phyloP scores from a whole-genome alignment of 2,329 filamentous ascomycete genomes.

The Alternaria viburni region DNA sequence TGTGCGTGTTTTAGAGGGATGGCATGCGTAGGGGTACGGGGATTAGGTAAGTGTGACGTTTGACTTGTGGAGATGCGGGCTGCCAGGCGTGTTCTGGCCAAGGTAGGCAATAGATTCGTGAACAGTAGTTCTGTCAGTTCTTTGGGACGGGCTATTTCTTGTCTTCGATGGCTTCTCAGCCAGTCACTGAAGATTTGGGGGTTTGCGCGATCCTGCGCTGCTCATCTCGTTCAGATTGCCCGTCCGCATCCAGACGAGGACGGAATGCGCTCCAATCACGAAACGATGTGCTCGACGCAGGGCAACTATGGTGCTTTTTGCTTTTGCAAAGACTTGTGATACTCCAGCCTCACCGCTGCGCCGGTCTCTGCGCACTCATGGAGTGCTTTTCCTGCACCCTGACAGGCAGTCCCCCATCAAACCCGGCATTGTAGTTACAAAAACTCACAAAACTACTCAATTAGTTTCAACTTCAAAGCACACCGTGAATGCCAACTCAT shows the following conservation, averaged over 20 bases:
- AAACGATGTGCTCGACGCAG: background rate
- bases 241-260: background rate
- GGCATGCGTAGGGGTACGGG: background rate
- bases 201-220: background rate
- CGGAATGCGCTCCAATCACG: background rate
- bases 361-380: background rate
- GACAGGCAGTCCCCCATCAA: background rate
- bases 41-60: conserved; percentile 10
- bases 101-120: background rate
- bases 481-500: background rate
- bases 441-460: background rate
- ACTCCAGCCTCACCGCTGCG: background rate
- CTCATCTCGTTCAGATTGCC: background rate
- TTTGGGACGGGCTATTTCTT: background rate
- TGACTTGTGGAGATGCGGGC: background rate
- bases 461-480: background rate
- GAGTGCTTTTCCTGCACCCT: background rate
- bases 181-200: background rate
- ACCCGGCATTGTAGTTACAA: background rate
- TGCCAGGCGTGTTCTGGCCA: background rate
- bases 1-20: background rate
- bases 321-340: background rate
- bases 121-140: conserved; percentile 1
- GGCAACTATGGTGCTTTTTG: background rate
- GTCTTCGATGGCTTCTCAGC: background rate